Evolutionary conservation across 805 yeast species (phyloP).

Genomic region (Torulaspora microellipsoides): DNA sequence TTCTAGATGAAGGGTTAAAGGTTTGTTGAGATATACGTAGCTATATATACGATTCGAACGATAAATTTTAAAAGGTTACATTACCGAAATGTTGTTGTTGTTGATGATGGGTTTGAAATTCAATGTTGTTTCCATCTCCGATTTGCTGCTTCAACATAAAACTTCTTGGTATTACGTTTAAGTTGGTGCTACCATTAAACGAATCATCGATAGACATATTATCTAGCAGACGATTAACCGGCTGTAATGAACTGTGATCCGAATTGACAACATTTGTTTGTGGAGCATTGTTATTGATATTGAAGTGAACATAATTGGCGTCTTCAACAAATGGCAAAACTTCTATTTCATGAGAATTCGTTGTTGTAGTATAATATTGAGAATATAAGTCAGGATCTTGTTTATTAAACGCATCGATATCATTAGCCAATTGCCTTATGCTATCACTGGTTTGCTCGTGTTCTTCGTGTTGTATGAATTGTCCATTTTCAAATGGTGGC

Average conservation of each 20-base stretch:
- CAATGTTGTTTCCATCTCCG: not conserved
- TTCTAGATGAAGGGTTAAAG: too few species aligned
- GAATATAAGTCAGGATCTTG: conserved; percentile 10
- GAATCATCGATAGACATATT: conserved; percentile 25
- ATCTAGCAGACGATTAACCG: conserved; percentile 17
- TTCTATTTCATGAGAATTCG: conserved; percentile 1
- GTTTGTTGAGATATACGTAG: too few species aligned
- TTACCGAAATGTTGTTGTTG: conserved; percentile 14
- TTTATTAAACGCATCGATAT: conserved; percentile 13
- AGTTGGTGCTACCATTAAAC: conserved; percentile 11
- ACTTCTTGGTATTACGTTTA: conserved; percentile 22
- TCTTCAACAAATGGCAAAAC: not conserved
- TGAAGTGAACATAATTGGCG: conserved; percentile 4
- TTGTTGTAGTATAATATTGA: conserved; percentile 6
- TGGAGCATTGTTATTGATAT: conserved; percentile 4
- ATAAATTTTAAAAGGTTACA: conserved; percentile 12
- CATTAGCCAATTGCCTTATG: conserved; percentile 11
- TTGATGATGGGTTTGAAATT: conserved; percentile 6
- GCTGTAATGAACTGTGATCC: conserved; percentile 12
- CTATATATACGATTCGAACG: too few species aligned
- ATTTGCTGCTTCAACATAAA: conserved; percentile 12
- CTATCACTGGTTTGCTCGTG: not conserved
- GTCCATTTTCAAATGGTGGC: conserved; percentile 11
- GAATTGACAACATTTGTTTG: conserved; percentile 5
- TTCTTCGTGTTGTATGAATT: conserved; percentile 1